phyloP scores from a whole-genome alignment of 306 rosid genomes.

The Cucurbita argyrosperma region DNA sequence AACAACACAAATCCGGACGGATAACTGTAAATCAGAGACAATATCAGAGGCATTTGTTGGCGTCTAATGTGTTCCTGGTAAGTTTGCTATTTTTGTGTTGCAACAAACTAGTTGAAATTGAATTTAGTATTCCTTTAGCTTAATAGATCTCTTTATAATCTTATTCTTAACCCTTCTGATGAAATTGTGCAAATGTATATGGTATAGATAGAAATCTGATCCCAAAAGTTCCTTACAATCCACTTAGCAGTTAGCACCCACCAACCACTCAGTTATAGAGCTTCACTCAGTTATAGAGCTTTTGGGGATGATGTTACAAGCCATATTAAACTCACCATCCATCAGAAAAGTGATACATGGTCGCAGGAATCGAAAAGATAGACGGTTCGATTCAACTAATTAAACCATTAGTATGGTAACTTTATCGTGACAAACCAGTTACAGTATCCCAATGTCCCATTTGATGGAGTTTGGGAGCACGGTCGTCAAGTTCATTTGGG shows the following conservation, averaged over 20 bases:
- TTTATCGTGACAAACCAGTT: too few relatives aligned
- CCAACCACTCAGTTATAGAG: neutral
- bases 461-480: neutral
- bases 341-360: neutral
- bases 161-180: neutral
- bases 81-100: neutral
- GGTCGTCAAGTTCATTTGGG: too few relatives aligned
- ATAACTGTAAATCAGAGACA: slow-evolving; percentile 17
- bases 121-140: neutral
- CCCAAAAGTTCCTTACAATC: neutral
- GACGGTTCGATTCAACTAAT: too few relatives aligned
- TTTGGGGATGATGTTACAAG: neutral
- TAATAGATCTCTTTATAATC: neutral
- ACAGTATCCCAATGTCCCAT: neutral
- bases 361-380: neutral
- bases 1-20: slow-evolving; percentile 24
- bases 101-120: neutral
- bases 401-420: too few relatives aligned
- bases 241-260: neutral
- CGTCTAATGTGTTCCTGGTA: neutral
- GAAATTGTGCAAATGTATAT: neutral
- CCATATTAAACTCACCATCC: neutral
- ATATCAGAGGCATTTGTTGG: slow-evolving; percentile 3
- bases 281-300: neutral
- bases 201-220: neutral